Percentiles rank a stretch among this genome's conserved stretches.
Evolutionary conservation across 768 basidiomycete species (phyloP).

Genomic region (Leccinum incarnatum): DNA sequence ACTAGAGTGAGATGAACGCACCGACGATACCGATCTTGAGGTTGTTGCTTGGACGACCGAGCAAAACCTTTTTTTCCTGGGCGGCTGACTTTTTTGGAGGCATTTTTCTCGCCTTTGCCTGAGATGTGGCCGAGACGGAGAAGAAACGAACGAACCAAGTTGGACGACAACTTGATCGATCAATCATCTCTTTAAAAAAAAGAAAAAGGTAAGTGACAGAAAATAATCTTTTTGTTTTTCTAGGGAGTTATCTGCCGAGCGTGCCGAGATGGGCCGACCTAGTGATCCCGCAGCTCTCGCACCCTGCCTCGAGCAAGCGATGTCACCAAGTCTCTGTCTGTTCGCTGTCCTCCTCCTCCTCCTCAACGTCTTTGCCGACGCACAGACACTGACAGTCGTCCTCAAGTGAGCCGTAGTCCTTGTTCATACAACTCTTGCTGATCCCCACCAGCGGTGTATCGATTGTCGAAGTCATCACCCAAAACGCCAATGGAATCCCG

Average conservation of each 20-base stretch:
- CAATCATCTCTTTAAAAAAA: conserved; percentile 23
- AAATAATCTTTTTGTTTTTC: not conserved
- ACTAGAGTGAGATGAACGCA: conserved; percentile 39
- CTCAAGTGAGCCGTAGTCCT: conserved; percentile 42
- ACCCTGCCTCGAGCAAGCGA: conserved; percentile 8
- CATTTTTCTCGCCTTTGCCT: conserved; percentile 65
- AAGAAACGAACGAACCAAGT: conserved; percentile 19
- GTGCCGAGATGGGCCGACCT: conserved; percentile 10
- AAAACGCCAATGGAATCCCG: conserved; percentile 38
- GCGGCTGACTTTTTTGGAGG: conserved; percentile 82
- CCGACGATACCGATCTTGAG: conserved; percentile 99
- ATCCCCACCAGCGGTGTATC: conserved; percentile 44
- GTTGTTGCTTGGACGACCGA: conserved; percentile 95
- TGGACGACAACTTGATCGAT: conserved; percentile 28
- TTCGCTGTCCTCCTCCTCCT: conserved; percentile 18
- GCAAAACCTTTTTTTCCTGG: conserved; percentile 79
- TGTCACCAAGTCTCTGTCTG: conserved; percentile 13
- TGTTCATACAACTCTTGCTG: conserved; percentile 7
- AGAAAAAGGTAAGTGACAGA: not conserved
- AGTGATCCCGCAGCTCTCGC: not conserved
- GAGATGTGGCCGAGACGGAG: conserved; percentile 37
- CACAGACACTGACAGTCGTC: conserved; percentile 49
- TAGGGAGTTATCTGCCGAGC: conserved; percentile 22
- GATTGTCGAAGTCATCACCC: conserved; percentile 47
- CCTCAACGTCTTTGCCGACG: conserved; percentile 22